Evolutionary conservation across 2,329 filamentous ascomycete species (phyloP).

Genomic region (Aureobasidium pullulans): DNA sequence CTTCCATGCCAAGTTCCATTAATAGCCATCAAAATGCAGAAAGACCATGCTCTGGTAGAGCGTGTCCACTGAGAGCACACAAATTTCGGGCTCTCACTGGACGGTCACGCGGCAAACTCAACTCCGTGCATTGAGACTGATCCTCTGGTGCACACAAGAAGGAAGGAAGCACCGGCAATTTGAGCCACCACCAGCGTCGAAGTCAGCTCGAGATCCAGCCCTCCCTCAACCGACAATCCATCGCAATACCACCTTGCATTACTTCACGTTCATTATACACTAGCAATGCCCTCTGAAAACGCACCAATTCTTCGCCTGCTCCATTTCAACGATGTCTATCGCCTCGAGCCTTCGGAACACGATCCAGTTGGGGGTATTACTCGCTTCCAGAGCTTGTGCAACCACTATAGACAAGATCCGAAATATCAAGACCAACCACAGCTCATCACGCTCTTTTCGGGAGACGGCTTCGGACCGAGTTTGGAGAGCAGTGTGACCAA

Average conservation of each 20-base stretch:
- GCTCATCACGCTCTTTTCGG: slow-evolving; percentile 76
- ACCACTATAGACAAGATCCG: slow-evolving; percentile 61
- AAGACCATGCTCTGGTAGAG: too few relatives aligned
- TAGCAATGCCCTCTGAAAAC: neutral
- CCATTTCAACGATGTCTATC: slow-evolving; percentile 93
- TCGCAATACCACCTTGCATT: neutral
- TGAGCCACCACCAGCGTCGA: neutral
- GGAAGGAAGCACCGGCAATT: too few relatives aligned
- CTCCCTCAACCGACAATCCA: neutral
- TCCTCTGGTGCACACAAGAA: too few relatives aligned
- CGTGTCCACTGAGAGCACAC: too few relatives aligned
- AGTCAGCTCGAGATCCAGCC: neutral
- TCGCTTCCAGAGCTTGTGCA: slow-evolving; percentile 70
- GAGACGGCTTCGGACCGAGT: slow-evolving; percentile 87
- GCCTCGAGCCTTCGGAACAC: slow-evolving; percentile 66
- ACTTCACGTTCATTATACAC: neutral
- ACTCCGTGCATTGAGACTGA: neutral
- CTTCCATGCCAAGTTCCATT: too few relatives aligned
- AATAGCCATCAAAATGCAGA: too few relatives aligned
- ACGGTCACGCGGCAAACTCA: too few relatives aligned
- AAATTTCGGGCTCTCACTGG: too few relatives aligned
- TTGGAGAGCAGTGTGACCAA: slow-evolving; percentile 86
- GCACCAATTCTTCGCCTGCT: slow-evolving; percentile 68
- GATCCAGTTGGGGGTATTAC: slow-evolving; percentile 78
- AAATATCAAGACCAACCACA: slow-evolving; percentile 57